Percentiles rank a stretch among this genome's conserved stretches.
These are phyloP conservation scores for Cerrena zonata DNA, from an alignment of 1,284 basidiomycete genomes.

Conservation along the genomic window DNA sequence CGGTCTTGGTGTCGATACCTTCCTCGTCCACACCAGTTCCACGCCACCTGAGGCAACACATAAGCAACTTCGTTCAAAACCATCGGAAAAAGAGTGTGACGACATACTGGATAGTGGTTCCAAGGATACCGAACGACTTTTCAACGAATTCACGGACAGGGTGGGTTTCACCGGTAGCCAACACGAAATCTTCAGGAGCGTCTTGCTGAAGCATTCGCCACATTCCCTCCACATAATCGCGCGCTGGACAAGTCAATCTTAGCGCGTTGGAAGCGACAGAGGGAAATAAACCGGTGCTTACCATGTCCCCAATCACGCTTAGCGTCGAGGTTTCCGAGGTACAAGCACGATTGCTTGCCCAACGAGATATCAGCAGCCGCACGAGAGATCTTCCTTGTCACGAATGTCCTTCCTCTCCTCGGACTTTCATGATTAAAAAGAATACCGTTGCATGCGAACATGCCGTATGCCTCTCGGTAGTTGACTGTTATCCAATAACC, in stretches of 20 bases:
- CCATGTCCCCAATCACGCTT: slow-evolving; percentile 93
- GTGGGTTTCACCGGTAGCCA: slow-evolving; percentile 89
- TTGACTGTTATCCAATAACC: slow-evolving; percentile 87
- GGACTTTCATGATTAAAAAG: slow-evolving; percentile 94
- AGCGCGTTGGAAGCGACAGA: background rate
- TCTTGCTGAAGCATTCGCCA: slow-evolving; percentile 90
- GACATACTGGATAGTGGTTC: slow-evolving; percentile 57
- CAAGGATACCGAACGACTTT: slow-evolving; percentile 70
- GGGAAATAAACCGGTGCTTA: slow-evolving; percentile 29
- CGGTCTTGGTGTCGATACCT: slow-evolving; percentile 62
- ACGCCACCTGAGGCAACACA: slow-evolving; percentile 54
- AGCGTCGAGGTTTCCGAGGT: slow-evolving; percentile 86
- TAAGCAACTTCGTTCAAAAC: too few relatives aligned
- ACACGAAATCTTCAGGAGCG: slow-evolving; percentile 77
- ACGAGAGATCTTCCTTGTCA: slow-evolving; percentile 86
- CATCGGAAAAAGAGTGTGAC: too few relatives aligned
- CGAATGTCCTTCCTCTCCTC: slow-evolving; percentile 84
- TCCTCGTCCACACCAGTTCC: slow-evolving; percentile 70
- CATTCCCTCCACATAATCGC: slow-evolving; percentile 90
- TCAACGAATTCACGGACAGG: slow-evolving; percentile 85
- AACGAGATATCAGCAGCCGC: slow-evolving; percentile 84
- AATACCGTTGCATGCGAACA: slow-evolving; percentile 89
- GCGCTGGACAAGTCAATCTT: slow-evolving; percentile 39
- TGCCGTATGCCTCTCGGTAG: slow-evolving; percentile 86
- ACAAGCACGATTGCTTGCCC: slow-evolving; percentile 81